Evolutionary conservation across 352 stramenopile species (phyloP).

Genomic region (Stephanocyclus meneghinianus): DNA sequence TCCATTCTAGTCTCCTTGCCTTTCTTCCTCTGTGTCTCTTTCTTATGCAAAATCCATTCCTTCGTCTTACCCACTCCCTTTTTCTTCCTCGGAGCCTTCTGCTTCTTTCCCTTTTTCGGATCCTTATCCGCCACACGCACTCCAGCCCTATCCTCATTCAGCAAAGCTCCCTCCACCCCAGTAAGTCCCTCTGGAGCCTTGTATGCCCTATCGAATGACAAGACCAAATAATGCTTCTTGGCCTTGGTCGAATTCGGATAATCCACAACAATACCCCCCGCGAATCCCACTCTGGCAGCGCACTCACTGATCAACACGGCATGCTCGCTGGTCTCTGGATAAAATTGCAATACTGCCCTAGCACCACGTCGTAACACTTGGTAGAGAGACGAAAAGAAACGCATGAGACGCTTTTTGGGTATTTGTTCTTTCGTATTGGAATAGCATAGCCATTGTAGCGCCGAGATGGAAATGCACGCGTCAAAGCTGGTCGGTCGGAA

Average conservation of each 20-base stretch:
- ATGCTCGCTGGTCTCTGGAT: constrained; percentile 96
- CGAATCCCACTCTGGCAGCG: constrained; percentile 82
- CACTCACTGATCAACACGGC: constrained; percentile 87
- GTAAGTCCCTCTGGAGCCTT: constrained; percentile 87
- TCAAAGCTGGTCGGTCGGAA: constrained; percentile 98
- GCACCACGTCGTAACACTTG: constrained; percentile 82
- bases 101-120: constrained; percentile 22
- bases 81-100: constrained; percentile 60
- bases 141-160: constrained; percentile 22
- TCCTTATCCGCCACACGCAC: constrained; percentile 39
- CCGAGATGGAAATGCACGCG: constrained; percentile 98
- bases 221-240: constrained; percentile 99
- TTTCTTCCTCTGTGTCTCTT: constrained; percentile 95
- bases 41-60: constrained; percentile 98
- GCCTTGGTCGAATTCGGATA: constrained; percentile 99
- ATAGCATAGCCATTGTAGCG: constrained; percentile 99
- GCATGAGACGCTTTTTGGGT: constrained; percentile 90
- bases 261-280: constrained; percentile 96
- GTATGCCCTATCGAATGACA: constrained; percentile 93
- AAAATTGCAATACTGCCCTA: constrained; percentile 97
- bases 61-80: constrained; percentile 83
- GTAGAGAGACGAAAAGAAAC: constrained; percentile 96
- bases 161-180: constrained; percentile 58
- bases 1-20: constrained; percentile 96
- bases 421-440: constrained; percentile 95